Conservation (phyloP, 345 rosid species). For the Bruguiera sexangula region DNA sequence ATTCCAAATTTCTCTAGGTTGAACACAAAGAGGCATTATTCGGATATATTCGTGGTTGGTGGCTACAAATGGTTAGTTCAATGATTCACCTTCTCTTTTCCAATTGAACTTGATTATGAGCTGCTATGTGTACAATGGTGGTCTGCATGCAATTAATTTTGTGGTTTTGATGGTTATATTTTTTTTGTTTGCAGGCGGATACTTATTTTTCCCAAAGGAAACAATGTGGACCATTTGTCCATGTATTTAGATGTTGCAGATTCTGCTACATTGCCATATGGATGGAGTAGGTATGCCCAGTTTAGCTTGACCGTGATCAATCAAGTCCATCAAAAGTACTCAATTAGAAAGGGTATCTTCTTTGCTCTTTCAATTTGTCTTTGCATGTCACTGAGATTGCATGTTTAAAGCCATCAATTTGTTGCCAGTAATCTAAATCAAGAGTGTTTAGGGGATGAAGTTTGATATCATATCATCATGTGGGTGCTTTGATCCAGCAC, state of each 20-base stretch:
- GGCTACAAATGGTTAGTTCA: slow-evolving; percentile 77
- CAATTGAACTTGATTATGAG: not conserved
- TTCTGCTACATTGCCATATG: slow-evolving; percentile 69
- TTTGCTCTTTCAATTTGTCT: not conserved
- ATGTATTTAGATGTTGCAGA: slow-evolving; percentile 98
- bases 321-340: slow-evolving; percentile 65
- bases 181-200: slow-evolving; percentile 60
- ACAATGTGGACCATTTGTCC: slow-evolving; percentile 87
- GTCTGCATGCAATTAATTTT: not conserved
- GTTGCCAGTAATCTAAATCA: not conserved
- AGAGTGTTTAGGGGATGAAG: not conserved
- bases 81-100: not conserved
- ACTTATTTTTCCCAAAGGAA: slow-evolving; percentile 82
- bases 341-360: slow-evolving; percentile 74
- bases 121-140: not conserved
- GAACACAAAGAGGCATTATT: slow-evolving; percentile 70
- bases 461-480: not conserved
- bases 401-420: not conserved
- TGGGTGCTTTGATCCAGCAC: not conserved
- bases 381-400: not conserved
- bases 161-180: slow-evolving; percentile 6
- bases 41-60: slow-evolving; percentile 73
- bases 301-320: slow-evolving; percentile 84
- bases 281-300: slow-evolving; percentile 93
- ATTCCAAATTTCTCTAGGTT: slow-evolving; percentile 71